Percentiles rank a stretch among this genome's conserved stretches.
These are phyloP conservation scores for Cryphonectria nitschkei DNA, from an alignment of 2,329 filamentous ascomycete species.

Conservation along the genomic window DNA sequence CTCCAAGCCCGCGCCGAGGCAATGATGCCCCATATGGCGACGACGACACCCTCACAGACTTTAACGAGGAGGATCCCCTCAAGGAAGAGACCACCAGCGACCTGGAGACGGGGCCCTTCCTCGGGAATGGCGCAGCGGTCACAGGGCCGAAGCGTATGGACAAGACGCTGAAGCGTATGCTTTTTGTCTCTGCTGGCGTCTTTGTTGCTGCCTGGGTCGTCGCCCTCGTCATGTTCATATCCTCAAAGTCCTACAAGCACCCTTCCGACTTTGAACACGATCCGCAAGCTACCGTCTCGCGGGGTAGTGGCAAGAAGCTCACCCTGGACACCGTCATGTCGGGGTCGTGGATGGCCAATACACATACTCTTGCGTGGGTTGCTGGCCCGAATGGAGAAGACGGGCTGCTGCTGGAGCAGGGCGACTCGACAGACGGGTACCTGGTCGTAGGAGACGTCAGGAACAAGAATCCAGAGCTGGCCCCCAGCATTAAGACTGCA, in stretches of 20 bases:
- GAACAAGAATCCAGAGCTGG: constrained; percentile 40
- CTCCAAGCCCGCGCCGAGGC: constrained; percentile 23
- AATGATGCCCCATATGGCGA: constrained; percentile 32
- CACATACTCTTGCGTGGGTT: constrained; percentile 76
- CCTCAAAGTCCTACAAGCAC: constrained; percentile 67
- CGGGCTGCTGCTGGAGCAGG: constrained; percentile 79
- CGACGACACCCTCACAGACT: constrained; percentile 39
- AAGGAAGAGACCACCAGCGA: constrained; percentile 49
- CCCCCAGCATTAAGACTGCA: constrained; percentile 43
- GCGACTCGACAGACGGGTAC: constrained; percentile 67
- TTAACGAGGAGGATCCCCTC: constrained; percentile 52
- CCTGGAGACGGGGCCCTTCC: constrained; percentile 59
- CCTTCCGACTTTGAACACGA: constrained; percentile 67
- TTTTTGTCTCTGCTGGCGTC: constrained; percentile 64
- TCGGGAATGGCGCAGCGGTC: constrained; percentile 43
- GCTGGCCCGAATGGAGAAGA: constrained; percentile 76
- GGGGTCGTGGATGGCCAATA: constrained; percentile 67
- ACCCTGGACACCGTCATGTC: constrained; percentile 71
- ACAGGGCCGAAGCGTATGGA: constrained; percentile 62
- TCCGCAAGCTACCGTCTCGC: constrained; percentile 63
- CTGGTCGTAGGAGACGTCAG: constrained; percentile 87
- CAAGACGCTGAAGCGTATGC: constrained; percentile 62
- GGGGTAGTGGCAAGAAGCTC: constrained; percentile 71
- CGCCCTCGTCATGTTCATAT: constrained; percentile 69
- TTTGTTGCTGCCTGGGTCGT: constrained; percentile 70